Percentiles rank a stretch among this genome's conserved stretches.
Conservation (phyloP, 441 rosid genomes). For the Pelargonium citronellum region DNA sequence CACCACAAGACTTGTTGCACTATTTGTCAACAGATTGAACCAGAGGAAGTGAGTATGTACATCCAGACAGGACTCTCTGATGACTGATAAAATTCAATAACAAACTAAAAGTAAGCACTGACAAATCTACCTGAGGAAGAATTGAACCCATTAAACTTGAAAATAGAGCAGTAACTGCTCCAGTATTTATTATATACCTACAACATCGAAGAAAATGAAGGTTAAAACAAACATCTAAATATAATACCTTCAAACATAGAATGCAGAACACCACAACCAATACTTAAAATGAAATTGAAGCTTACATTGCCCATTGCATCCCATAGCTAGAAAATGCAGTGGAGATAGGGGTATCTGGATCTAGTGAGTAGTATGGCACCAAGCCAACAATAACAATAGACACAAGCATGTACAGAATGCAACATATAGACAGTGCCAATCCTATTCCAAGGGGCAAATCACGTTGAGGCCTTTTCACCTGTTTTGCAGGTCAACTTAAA, state of each 20-base stretch:
- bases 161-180: constrained; percentile 92
- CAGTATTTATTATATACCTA: constrained; percentile 75
- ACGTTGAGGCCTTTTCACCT: constrained; percentile 93
- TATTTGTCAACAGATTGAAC: too few relatives aligned
- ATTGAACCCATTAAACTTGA: constrained; percentile 85
- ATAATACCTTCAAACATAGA: neutral
- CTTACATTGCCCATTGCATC: constrained; percentile 98
- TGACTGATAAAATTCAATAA: too few relatives aligned
- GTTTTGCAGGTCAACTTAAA: constrained; percentile 12
- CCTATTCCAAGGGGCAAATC: constrained; percentile 96
- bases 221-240: constrained; percentile 8
- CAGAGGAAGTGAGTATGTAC: too few relatives aligned
- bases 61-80: too few relatives aligned
- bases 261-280: neutral
- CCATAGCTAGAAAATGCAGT: constrained; percentile 81
- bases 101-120: neutral
- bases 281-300: constrained; percentile 17
- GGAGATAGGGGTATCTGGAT: constrained; percentile 95
- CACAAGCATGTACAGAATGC: constrained; percentile 82
- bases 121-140: constrained; percentile 76
- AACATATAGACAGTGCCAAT: constrained; percentile 66
- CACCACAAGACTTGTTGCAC: too few relatives aligned
- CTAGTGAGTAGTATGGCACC: constrained; percentile 84
- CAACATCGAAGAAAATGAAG: constrained; percentile 21
- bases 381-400: constrained; percentile 84